These are phyloP conservation scores for Hemileccinum hortonii DNA, from an alignment of 1,284 basidiomycete genomes.

Conservation along the genomic window DNA sequence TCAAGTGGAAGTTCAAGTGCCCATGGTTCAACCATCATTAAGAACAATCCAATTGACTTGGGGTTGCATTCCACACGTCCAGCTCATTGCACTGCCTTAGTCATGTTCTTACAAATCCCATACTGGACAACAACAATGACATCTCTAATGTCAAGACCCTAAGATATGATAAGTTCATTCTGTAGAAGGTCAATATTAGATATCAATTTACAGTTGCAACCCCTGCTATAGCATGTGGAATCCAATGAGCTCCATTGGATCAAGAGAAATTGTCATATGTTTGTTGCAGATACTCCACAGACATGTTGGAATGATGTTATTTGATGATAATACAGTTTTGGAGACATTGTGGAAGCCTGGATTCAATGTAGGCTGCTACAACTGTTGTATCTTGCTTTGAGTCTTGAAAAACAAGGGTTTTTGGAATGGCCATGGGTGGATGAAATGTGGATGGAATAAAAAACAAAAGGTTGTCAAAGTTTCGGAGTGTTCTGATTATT, in stretches of 20 bases:
- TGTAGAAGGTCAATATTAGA: no score
- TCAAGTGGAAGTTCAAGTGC: background rate
- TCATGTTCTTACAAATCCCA: slow-evolving; percentile 1
- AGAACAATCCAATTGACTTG: background rate
- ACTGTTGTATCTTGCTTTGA: slow-evolving; percentile 1
- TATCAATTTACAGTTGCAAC: background rate
- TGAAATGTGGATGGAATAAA: background rate
- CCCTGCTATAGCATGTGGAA: slow-evolving; percentile 2
- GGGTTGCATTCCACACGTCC: background rate
- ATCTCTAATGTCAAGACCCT: slow-evolving; percentile 1
- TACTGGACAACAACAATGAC: background rate
- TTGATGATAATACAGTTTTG: background rate
- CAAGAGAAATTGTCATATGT: background rate
- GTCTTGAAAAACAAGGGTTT: slow-evolving; percentile 6
- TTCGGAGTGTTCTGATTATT: background rate
- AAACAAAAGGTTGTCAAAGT: background rate
- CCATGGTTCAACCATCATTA: background rate
- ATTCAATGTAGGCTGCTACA: background rate
- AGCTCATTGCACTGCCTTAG: background rate
- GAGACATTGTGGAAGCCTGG: background rate
- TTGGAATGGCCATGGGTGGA: background rate
- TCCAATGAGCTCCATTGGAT: background rate
- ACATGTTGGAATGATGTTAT: slow-evolving; percentile 9
- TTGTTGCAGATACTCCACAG: background rate
- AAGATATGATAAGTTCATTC: no score